Evolutionary conservation across 2,329 filamentous ascomycete species (phyloP).

Genomic region (Fusarium torulosum): DNA sequence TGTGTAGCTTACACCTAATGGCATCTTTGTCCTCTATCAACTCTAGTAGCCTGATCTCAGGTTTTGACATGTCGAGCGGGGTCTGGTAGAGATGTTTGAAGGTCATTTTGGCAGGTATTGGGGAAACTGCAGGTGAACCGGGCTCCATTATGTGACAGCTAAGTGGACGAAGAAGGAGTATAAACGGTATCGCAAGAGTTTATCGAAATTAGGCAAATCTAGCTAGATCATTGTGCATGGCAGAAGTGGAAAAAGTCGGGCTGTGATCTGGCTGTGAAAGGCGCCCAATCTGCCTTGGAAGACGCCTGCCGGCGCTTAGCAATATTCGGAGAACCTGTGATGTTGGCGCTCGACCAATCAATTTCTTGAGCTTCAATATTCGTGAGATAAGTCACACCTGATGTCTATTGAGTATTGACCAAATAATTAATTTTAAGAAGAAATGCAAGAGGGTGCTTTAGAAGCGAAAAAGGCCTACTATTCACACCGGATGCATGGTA

Average conservation of each 20-base stretch:
- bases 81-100: background rate
- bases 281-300: background rate
- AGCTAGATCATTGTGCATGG: background rate
- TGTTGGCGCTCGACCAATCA: background rate
- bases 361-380: background rate
- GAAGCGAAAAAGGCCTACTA: background rate
- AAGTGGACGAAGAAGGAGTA: background rate
- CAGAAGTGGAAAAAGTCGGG: background rate
- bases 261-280: background rate
- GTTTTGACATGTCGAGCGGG: conserved; percentile 6
- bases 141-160: background rate
- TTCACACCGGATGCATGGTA: background rate
- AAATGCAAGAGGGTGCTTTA: background rate
- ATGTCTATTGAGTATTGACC: background rate
- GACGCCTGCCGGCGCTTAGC: conserved; percentile 5
- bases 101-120: background rate
- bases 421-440: background rate
- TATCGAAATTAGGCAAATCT: background rate
- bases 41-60: conserved; percentile 1
- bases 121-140: background rate
- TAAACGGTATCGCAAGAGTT: background rate
- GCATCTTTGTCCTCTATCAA: background rate
- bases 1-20: background rate
- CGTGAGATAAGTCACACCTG: background rate
- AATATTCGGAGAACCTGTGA: background rate